Evolutionary conservation across 2,329 filamentous ascomycete species (phyloP).

Genomic region (Akanthomyces lecanii): DNA sequence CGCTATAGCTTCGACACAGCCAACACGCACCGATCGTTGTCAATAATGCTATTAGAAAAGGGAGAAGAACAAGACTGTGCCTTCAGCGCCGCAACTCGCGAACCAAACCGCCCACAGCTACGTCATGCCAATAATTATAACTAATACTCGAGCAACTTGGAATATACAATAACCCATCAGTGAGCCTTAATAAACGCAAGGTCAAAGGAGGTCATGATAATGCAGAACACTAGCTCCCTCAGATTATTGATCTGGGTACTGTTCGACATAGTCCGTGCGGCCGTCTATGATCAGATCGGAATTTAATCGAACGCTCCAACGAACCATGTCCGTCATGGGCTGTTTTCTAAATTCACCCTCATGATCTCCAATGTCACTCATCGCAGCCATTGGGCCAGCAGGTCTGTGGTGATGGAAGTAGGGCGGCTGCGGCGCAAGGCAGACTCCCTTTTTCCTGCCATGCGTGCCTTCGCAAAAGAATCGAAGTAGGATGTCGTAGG

Average conservation of each 20-base stretch:
- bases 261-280: constrained; percentile 26
- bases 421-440: constrained; percentile 39
- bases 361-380: constrained; percentile 36
- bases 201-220: not conserved
- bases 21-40: not conserved
- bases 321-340: constrained; percentile 32
- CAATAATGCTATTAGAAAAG: not conserved
- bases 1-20: too few species aligned
- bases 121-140: not conserved
- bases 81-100: too few species aligned
- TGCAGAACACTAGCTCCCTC: not conserved
- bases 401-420: constrained; percentile 45
- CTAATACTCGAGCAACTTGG: not conserved
- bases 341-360: constrained; percentile 28
- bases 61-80: not conserved
- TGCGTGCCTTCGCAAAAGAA: constrained; percentile 41
- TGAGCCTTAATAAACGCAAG: not conserved
- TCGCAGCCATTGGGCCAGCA: constrained; percentile 30
- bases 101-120: too few species aligned
- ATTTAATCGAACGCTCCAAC: constrained; percentile 40
- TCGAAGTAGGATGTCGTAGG: constrained; percentile 43
- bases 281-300: constrained; percentile 35
- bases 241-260: constrained; percentile 7
- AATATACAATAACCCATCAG: not conserved
- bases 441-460: constrained; percentile 32